Evolutionary conservation across 306 rosid species (phyloP), one percentile per base, ranked within the genome.

Genomic region (Myrica gale): DNA sequence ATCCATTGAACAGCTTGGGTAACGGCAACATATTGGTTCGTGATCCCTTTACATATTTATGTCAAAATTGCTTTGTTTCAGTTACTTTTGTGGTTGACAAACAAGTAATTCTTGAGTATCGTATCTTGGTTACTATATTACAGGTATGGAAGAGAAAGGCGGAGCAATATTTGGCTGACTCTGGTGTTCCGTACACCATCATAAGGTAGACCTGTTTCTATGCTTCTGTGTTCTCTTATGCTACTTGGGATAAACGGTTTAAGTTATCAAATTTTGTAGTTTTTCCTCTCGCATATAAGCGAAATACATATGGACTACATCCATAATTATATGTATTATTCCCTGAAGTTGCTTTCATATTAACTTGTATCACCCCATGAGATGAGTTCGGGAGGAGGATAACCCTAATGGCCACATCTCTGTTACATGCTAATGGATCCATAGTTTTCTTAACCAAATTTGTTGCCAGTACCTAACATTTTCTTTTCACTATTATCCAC

Each of bases 71-170:
- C 79, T 67, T 46, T 39, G 26, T 80, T 80, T 69, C 39, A 32
- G 37, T 32, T 32, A 32, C 3, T 32, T 2, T 21, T 63, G 39
- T 44, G 51, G 26, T 62, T 56, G 76, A 41, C 66, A 32, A 32
- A 32, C 37, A 32, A 32, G 37, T 32, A 32, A 32, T 32, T 19
- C 37, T 39, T 5, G 17, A 11, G 71, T n/a, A 20, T 77, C 54
- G 46, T 19, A 56, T 68, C 32, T 63, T 74, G 37, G 71, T 57
- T 61, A 13, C 43, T 12, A 19, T 41, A 76, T 66, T 13, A 69
- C 84, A 95, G 98, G 81, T 95, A 74, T 95, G 98, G 98, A 95
- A 95, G 89, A 89, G 98, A 77, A 95, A 95, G 82, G 96, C 97
- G 65, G 98, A 95, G 88, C 90, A 90, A 81, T 95, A 95, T 87